Conservation (phyloP, 352 stramenopile genomes). For the Aphanomyces astaci region DNA sequence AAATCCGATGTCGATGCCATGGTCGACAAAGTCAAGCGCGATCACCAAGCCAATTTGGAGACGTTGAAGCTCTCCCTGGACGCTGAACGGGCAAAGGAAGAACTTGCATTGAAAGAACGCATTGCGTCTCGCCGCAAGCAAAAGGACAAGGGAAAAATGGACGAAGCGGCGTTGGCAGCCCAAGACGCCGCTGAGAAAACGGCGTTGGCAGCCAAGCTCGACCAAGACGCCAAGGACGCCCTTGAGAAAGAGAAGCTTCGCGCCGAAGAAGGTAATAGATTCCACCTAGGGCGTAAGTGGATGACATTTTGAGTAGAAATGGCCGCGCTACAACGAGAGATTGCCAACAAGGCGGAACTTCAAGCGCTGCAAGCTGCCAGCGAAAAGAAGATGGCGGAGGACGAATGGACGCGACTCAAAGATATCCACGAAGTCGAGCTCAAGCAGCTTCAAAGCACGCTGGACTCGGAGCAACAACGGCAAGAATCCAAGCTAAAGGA, state of each 20-base stretch:
- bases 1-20: conserved; percentile 27
- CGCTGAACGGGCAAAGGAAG: conserved; percentile 40
- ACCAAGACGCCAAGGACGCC: conserved; percentile 29
- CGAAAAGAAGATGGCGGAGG: conserved; percentile 40
- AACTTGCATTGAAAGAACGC: conserved; percentile 42
- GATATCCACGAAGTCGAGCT: conserved; percentile 55
- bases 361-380: conserved; percentile 9
- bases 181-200: conserved; percentile 31
- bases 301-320: conserved; percentile 16
- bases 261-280: conserved; percentile 5
- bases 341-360: conserved; percentile 1
- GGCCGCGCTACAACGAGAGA: conserved; percentile 14
- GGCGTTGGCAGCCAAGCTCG: conserved; percentile 33
- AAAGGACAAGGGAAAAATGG: conserved; percentile 29
- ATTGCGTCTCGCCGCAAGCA: conserved; percentile 32
- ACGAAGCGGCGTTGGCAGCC: conserved; percentile 15
- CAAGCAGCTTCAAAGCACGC: conserved; percentile 32
- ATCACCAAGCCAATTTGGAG: conserved; percentile 31
- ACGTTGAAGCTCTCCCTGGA: conserved; percentile 29
- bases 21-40: conserved; percentile 31
- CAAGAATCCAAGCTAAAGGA: conserved; percentile 56
- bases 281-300: conserved; percentile 8
- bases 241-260: conserved; percentile 32
- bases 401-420: conserved; percentile 47
- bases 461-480: conserved; percentile 45